These are phyloP conservation scores for Clavispora asparagi DNA, from an alignment of 805 yeast genomes.

Conservation along the genomic window DNA sequence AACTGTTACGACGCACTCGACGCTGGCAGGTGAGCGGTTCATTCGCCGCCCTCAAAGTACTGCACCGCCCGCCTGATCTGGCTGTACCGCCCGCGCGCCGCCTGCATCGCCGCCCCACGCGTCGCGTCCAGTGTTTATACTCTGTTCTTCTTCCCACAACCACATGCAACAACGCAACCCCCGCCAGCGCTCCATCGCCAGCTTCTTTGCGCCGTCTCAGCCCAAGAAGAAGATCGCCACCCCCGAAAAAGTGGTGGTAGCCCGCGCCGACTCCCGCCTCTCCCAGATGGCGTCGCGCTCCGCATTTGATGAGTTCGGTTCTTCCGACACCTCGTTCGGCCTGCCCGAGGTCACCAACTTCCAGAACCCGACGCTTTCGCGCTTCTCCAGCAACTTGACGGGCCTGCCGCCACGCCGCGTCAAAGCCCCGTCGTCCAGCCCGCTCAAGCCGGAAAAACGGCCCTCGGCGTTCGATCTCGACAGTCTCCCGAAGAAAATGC, in stretches of 20 bases:
- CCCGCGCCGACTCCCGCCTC: constrained; percentile 2
- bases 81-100: not conserved
- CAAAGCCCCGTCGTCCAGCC: constrained; percentile 4
- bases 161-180: not conserved
- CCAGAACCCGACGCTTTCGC: constrained; percentile 24
- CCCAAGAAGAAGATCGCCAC: constrained; percentile 1
- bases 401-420: constrained; percentile 16
- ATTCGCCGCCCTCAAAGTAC: no score
- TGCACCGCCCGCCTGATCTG: no score
- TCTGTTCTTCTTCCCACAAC: not conserved
- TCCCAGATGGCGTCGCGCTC: constrained; percentile 8
- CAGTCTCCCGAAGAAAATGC: constrained; percentile 20
- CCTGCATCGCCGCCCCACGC: not conserved
- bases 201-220: constrained; percentile 18
- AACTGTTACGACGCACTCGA: no score
- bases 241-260: constrained; percentile 1
- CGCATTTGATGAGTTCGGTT: constrained; percentile 13
- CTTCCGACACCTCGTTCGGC: constrained; percentile 32
- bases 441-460: constrained; percentile 15
- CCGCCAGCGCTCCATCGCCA: constrained; percentile 23
- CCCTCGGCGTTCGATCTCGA: constrained; percentile 17
- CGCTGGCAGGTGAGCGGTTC: no score
- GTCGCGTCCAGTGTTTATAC: not conserved
- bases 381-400: constrained; percentile 5
- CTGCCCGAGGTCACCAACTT: constrained; percentile 35